phyloP scores from a whole-genome alignment of 768 basidiomycete genomes.

The Rhodotorula toruloides region DNA sequence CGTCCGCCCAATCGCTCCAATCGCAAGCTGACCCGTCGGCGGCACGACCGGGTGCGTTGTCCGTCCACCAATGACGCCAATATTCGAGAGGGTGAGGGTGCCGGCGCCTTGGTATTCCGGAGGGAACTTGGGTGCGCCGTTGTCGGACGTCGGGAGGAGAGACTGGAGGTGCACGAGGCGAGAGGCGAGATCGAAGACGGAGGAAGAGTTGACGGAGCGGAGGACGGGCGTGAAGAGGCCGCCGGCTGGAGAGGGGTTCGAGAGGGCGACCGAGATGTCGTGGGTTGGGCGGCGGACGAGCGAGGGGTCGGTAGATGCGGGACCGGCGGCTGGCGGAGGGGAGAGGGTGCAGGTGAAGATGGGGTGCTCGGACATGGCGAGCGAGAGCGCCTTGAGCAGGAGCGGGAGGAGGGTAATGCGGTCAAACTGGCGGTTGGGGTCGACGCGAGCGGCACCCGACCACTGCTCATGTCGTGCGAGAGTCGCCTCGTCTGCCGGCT shows the following conservation, averaged over 20 bases:
- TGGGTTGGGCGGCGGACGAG: slow-evolving; percentile 47
- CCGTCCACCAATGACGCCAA: slow-evolving; percentile 70
- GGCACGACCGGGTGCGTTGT: slow-evolving; percentile 69
- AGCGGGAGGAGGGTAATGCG: slow-evolving; percentile 76
- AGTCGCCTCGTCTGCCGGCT: not conserved
- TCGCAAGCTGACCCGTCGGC: slow-evolving; percentile 76
- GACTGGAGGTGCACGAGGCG: slow-evolving; percentile 58
- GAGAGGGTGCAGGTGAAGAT: slow-evolving; percentile 67
- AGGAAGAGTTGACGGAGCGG: slow-evolving; percentile 51
- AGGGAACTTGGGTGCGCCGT: slow-evolving; percentile 29
- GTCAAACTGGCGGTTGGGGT: slow-evolving; percentile 41
- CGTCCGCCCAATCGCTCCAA: slow-evolving; percentile 72
- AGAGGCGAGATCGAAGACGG: slow-evolving; percentile 53
- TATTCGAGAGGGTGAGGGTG: slow-evolving; percentile 73
- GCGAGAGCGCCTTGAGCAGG: slow-evolving; percentile 73
- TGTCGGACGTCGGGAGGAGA: slow-evolving; percentile 53
- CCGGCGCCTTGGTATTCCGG: slow-evolving; percentile 46
- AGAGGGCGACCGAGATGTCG: slow-evolving; percentile 74
- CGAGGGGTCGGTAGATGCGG: not conserved
- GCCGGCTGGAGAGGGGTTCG: slow-evolving; percentile 57
- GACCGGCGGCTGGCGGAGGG: slow-evolving; percentile 12
- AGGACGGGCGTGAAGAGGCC: slow-evolving; percentile 75
- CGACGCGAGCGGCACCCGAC: not conserved
- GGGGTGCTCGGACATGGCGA: slow-evolving; percentile 77
- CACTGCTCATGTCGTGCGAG: slow-evolving; percentile 3